These are phyloP conservation scores for Suillus cothurnatus DNA, from an alignment of 768 basidiomycete genomes.

Conservation along the genomic window DNA sequence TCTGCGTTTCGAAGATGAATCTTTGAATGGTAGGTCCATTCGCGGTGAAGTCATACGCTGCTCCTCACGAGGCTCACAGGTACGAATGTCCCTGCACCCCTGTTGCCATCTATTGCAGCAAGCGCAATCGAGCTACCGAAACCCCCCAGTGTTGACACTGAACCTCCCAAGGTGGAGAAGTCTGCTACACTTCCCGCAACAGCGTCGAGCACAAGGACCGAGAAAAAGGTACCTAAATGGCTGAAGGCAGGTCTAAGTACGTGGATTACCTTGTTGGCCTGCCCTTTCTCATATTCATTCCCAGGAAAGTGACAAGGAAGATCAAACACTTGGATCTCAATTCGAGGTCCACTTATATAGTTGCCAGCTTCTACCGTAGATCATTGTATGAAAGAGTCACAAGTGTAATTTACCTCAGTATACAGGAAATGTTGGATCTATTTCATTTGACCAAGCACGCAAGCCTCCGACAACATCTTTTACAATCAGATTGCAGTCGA, in stretches of 20 bases:
- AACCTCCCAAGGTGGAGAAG: conserved; percentile 11
- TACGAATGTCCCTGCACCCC: conserved; percentile 60
- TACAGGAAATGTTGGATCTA: conserved; percentile 78
- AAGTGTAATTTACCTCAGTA: conserved; percentile 50
- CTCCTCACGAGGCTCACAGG: conserved; percentile 39
- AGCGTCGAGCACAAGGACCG: conserved; percentile 22
- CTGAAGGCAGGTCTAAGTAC: conserved; percentile 66
- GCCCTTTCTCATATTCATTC: neutral
- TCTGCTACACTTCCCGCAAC: conserved; percentile 14
- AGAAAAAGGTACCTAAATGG: conserved; percentile 79
- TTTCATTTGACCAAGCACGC: conserved; percentile 72
- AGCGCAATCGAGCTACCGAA: conserved; percentile 68
- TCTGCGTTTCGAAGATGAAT: conserved; percentile 72
- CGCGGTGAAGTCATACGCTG: neutral
- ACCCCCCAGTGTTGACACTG: conserved; percentile 45
- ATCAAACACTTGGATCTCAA: conserved; percentile 20
- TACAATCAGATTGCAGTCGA: conserved; percentile 35
- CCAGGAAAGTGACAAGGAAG: conserved; percentile 35
- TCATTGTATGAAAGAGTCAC: neutral
- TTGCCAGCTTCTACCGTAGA: conserved; percentile 1
- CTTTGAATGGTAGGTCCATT: conserved; percentile 57
- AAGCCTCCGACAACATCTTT: conserved; percentile 84
- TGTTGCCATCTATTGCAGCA: conserved; percentile 55
- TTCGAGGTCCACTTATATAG: conserved; percentile 4
- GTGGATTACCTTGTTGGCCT: conserved; percentile 19